Conservation (phyloP, 345 rosid species). For the Lumnitzera littorea region DNA sequence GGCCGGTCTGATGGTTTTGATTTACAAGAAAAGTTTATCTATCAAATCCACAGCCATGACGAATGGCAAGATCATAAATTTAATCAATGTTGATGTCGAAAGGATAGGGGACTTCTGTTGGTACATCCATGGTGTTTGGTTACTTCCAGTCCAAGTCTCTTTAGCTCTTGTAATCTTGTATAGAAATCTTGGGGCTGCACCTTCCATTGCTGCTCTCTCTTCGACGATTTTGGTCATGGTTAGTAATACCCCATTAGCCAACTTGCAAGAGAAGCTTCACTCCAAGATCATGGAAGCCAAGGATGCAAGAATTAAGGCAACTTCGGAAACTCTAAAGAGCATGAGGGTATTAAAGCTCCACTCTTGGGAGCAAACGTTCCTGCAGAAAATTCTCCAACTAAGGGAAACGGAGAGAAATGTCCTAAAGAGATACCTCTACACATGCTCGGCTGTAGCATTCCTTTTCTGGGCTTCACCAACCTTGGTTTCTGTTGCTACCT, state of each 20-base stretch:
- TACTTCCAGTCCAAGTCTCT: constrained; percentile 54
- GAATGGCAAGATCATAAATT: constrained; percentile 44
- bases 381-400: constrained; percentile 37
- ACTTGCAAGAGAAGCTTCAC: constrained; percentile 42
- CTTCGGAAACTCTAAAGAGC: constrained; percentile 53
- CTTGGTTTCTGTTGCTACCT: constrained; percentile 43
- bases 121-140: constrained; percentile 61
- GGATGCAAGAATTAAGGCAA: constrained; percentile 35
- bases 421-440: constrained; percentile 42
- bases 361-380: constrained; percentile 42
- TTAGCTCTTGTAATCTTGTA: constrained; percentile 47
- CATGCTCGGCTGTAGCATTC: constrained; percentile 51
- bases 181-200: constrained; percentile 50
- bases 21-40: constrained; percentile 49
- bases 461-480: constrained; percentile 63
- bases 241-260: constrained; percentile 59
- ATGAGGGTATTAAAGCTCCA: constrained; percentile 47
- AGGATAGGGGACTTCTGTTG: constrained; percentile 60
- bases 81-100: constrained; percentile 60
- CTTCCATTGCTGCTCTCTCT: constrained; percentile 44
- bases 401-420: constrained; percentile 43
- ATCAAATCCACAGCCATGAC: constrained; percentile 31
- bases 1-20: constrained; percentile 42
- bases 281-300: constrained; percentile 52
- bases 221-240: constrained; percentile 53